These are phyloP conservation scores for Suhomyces coccinellae DNA, from an alignment of 1,139 yeast genomes.

Conservation along the genomic window DNA sequence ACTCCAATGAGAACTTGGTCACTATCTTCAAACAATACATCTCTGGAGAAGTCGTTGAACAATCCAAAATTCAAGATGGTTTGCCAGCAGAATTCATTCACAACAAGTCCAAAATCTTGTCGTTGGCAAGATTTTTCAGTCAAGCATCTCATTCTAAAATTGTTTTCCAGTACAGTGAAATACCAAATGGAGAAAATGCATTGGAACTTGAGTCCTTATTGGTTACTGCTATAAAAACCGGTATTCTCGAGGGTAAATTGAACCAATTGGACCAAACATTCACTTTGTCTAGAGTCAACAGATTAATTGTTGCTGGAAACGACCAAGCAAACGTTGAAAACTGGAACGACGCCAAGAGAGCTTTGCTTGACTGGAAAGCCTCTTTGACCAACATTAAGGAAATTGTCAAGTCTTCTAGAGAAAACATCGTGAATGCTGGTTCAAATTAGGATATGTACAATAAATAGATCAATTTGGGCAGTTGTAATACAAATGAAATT, in stretches of 20 bases:
- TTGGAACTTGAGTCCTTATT: constrained; percentile 44
- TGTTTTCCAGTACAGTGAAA: constrained; percentile 39
- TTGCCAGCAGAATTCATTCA: constrained; percentile 28
- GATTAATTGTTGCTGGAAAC: constrained; percentile 43
- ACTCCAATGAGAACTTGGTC: constrained; percentile 24
- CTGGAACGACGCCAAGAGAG: constrained; percentile 40
- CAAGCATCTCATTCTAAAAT: constrained; percentile 27
- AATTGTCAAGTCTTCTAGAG: constrained; percentile 47
- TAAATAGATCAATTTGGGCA: constrained; percentile 11
- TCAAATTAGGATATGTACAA: constrained; percentile 14
- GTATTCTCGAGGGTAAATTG: constrained; percentile 49
- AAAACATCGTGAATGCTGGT: constrained; percentile 39
- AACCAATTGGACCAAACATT: constrained; percentile 48
- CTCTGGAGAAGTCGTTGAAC: constrained; percentile 33
- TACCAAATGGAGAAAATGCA: constrained; percentile 35
- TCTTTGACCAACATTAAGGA: constrained; percentile 45
- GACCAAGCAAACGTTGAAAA: constrained; percentile 32
- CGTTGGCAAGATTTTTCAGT: constrained; percentile 42
- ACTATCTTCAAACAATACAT: constrained; percentile 35
- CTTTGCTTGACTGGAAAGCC: constrained; percentile 42
- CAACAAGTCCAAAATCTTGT: constrained; percentile 43
- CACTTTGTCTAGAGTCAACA: constrained; percentile 44
- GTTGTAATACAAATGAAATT: constrained; percentile 2
- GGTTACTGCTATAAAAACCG: constrained; percentile 46
- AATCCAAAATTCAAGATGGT: constrained; percentile 14